Percentiles rank a stretch among this genome's conserved stretches.
phyloP scores from a whole-genome alignment of 2,329 filamentous ascomycete genomes.

The Colletotrichum sp. region DNA sequence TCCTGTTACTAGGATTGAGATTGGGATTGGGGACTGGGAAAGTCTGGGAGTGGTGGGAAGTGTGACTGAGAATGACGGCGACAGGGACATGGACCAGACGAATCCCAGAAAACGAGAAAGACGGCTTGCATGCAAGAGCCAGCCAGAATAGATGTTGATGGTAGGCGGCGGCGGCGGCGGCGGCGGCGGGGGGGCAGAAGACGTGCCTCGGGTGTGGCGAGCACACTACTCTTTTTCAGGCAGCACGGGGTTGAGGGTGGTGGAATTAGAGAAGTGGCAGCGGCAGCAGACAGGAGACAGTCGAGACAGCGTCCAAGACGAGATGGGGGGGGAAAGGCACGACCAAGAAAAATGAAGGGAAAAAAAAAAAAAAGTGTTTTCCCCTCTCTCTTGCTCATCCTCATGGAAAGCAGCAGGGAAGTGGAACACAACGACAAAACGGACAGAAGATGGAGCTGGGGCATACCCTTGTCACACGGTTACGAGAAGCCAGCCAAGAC shows the following conservation, averaged over 20 bases:
- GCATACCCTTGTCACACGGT: background rate
- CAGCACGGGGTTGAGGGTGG: background rate
- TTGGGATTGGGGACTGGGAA: background rate
- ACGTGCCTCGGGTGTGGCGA: conserved; percentile 6
- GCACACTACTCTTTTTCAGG: background rate
- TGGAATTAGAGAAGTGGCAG: background rate
- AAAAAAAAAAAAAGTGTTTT: background rate
- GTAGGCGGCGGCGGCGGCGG: background rate
- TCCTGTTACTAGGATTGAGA: background rate
- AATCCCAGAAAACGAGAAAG: background rate
- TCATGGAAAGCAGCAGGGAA: background rate
- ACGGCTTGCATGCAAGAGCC: background rate
- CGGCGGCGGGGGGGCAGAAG: background rate
- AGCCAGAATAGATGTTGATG: background rate
- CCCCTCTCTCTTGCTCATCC: background rate
- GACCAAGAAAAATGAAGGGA: background rate
- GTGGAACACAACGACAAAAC: background rate
- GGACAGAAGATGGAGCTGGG: background rate
- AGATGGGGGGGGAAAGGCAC: background rate
- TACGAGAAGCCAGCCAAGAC: background rate
- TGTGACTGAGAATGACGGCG: conserved; percentile 3
- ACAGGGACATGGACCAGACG: conserved; percentile 1
- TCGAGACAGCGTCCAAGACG: background rate
- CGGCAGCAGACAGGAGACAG: background rate
- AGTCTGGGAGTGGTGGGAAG: background rate